Percentiles rank a stretch among this genome's conserved stretches.
Evolutionary conservation across 1,284 basidiomycete genomes (phyloP).

Genomic region (Papiliotrema laurentii): DNA sequence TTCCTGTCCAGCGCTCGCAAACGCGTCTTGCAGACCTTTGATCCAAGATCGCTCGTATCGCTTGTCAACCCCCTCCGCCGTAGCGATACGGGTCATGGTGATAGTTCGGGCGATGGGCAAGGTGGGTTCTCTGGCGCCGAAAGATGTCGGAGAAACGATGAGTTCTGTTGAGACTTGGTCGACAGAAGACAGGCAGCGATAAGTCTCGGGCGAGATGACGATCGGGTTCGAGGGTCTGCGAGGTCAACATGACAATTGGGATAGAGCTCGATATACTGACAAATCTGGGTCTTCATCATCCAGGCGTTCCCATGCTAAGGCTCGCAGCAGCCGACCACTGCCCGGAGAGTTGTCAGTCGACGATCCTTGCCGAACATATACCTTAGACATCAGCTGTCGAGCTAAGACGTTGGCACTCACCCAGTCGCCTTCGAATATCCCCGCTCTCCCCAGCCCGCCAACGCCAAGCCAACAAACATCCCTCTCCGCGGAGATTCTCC

Average conservation of each 20-base stretch:
- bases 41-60: slow-evolving; percentile 68
- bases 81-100: slow-evolving; percentile 77
- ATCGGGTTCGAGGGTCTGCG: slow-evolving; percentile 54
- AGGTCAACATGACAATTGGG: slow-evolving; percentile 1
- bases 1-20: neutral
- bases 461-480: slow-evolving; percentile 41
- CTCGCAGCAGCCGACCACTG: slow-evolving; percentile 53
- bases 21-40: slow-evolving; percentile 58
- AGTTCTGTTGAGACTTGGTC: slow-evolving; percentile 15
- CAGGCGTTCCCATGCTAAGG: slow-evolving; percentile 55
- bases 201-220: slow-evolving; percentile 49
- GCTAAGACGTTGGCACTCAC: slow-evolving; percentile 48
- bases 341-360: neutral
- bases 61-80: slow-evolving; percentile 69
- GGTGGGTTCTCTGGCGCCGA: slow-evolving; percentile 52
- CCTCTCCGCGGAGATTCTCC: slow-evolving; percentile 9
- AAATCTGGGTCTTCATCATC: slow-evolving; percentile 31
- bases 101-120: slow-evolving; percentile 69
- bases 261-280: slow-evolving; percentile 15
- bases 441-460: slow-evolving; percentile 64
- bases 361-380: slow-evolving; percentile 10
- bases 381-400: neutral
- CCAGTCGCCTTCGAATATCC: slow-evolving; percentile 83
- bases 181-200: slow-evolving; percentile 28
- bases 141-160: slow-evolving; percentile 42